Percentiles rank a stretch among this genome's conserved stretches.
Conservation (phyloP, 306 rosid species). For the Astragalus glycyphyllos region DNA sequence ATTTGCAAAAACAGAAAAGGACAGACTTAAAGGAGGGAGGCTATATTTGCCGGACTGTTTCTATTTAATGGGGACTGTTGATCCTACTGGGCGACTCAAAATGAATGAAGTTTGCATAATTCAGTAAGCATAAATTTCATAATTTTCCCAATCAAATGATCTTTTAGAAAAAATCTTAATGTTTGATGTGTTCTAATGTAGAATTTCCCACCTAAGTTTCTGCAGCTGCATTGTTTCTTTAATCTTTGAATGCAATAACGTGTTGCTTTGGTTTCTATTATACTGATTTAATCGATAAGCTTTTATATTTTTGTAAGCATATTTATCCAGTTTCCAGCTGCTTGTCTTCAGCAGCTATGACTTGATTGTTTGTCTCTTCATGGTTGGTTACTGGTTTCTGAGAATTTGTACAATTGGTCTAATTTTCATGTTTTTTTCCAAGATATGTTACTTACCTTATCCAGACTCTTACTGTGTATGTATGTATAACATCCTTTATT, state of each 20-base stretch:
- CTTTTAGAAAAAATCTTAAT: not conserved
- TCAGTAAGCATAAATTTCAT: constrained; percentile 59
- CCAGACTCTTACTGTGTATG: not conserved
- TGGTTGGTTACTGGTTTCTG: not conserved
- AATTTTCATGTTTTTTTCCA: not conserved
- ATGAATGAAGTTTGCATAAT: constrained; percentile 71
- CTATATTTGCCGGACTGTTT: constrained; percentile 57
- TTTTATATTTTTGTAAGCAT: constrained; percentile 2
- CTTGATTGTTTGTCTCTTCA: constrained; percentile 9
- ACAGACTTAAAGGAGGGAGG: constrained; percentile 59
- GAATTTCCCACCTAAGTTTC: not conserved
- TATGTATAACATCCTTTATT: not conserved
- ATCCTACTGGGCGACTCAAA: constrained; percentile 66
- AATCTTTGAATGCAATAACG: not conserved
- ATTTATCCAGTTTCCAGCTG: not conserved
- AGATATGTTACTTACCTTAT: not conserved
- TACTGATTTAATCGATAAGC: not conserved
- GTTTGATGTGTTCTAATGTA: not conserved
- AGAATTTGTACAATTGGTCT: not conserved
- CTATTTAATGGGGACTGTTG: constrained; percentile 85
- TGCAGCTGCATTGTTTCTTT: not conserved
- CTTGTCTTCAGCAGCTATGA: not conserved
- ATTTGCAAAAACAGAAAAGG: constrained; percentile 53
- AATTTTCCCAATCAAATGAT: not conserved
- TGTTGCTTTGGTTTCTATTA: not conserved